Base-by-base conservation (phyloP, 148 eudicot genomes). In the Silene conica region DNA sequence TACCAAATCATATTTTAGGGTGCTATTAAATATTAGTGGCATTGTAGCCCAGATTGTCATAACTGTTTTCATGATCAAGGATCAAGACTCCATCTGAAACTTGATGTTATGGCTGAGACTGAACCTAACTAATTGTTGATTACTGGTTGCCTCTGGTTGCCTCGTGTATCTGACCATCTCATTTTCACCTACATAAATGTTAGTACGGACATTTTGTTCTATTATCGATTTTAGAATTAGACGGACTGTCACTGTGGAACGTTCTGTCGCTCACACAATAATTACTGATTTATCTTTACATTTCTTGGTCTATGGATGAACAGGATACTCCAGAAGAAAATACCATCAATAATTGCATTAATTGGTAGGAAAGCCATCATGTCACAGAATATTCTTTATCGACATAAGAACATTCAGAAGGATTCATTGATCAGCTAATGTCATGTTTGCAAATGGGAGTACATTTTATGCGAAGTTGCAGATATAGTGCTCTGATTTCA, bases 331-430 rank as follows among this genome's bases (percentile, higher is more conserved):
- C 69, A 65, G 69, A 34, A 65, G 69, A 38, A n/a, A 65, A 65
- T 22, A 18, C 21, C 69, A 65, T 65, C 14, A 34, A 65, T 38
- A 65, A 65, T 65, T 65, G 46, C 45, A 38, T 9, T 16, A 34
- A 65, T 18, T 31, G 69, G 69, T 65, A 34, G 69, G 21, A 65
- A 13, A n/a, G 18, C 0, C 28, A 65, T 34, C 46, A 65, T 34
- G 69, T 38, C 23, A 3, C 38, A 65, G 48, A 65, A 65, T 65
- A 65, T 34, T 10, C 11, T 65, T 65, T 65, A 65, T 8, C 48
- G 18, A 8, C 46, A 65, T 31, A 65, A 65, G 48, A 65, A 65
- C 69, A 65, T 34, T 65, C 69, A 65, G 48, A 65, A 65, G 69
- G 46, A 16, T 3, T 18, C 48, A 21, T 6, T 28, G 4, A 25